Percentiles rank a stretch among this genome's conserved stretches.
Evolutionary conservation across 306 rosid genomes (phyloP).

Genomic region (Castanea mollissima): DNA sequence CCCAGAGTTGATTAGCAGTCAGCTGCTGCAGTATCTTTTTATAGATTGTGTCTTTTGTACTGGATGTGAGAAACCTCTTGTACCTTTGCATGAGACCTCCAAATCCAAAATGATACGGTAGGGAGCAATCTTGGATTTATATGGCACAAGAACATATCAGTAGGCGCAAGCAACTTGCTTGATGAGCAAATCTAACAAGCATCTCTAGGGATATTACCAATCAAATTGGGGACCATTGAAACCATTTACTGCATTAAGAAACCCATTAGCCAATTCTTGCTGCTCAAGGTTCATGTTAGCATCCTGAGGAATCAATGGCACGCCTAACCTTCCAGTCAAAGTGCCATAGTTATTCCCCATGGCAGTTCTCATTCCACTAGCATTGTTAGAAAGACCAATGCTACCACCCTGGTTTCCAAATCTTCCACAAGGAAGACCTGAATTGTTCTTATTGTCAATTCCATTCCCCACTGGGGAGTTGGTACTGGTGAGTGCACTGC

Average conservation of each 20-base stretch:
- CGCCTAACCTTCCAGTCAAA: slow-evolving; percentile 79
- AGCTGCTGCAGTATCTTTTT: not conserved
- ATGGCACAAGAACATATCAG: not conserved
- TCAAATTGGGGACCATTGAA: slow-evolving; percentile 75
- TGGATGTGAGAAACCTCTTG: not conserved
- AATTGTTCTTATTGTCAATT: slow-evolving; percentile 48
- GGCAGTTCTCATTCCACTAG: slow-evolving; percentile 71
- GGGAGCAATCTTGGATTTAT: not conserved
- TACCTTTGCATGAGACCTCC: not conserved
- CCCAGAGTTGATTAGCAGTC: too few relatives aligned
- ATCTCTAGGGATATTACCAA: slow-evolving; percentile 75
- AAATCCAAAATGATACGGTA: not conserved
- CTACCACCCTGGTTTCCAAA: slow-evolving; percentile 58
- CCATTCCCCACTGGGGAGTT: slow-evolving; percentile 59
- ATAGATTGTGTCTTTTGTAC: not conserved
- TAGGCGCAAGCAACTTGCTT: too few relatives aligned
- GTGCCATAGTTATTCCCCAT: slow-evolving; percentile 63
- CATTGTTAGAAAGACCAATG: slow-evolving; percentile 59
- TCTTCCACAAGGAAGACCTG: slow-evolving; percentile 51
- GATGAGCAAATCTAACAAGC: slow-evolving; percentile 1
- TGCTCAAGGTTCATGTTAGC: slow-evolving; percentile 76
- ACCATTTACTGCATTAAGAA: slow-evolving; percentile 73
- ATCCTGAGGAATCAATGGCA: slow-evolving; percentile 65
- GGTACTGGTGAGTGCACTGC: slow-evolving; percentile 43
- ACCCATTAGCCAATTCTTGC: slow-evolving; percentile 76